These are phyloP conservation scores for Solanum ossicruentum DNA, from an alignment of 257 asterid genomes.

Conservation along the genomic window DNA sequence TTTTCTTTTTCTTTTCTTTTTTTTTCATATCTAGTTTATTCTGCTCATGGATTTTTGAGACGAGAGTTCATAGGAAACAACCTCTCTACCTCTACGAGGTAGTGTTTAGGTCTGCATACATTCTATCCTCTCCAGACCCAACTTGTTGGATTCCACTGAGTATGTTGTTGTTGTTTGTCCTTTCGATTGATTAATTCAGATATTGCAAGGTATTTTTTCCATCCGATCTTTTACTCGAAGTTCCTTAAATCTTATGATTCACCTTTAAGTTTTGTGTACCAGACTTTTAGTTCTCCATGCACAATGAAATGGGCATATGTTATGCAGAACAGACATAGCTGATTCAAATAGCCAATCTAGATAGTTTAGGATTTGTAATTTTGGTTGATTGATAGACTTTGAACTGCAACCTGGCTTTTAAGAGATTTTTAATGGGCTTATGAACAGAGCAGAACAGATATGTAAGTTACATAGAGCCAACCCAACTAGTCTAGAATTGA, in stretches of 20 bases:
- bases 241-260: neutral
- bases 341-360: neutral
- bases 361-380: neutral
- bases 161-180: too few relatives aligned
- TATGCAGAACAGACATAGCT: neutral
- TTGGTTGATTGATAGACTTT: neutral
- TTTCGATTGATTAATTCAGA: neutral
- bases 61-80: too few relatives aligned
- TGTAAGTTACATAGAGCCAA: neutral
- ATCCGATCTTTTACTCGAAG: neutral
- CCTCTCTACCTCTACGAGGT: too few relatives aligned
- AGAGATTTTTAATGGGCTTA: neutral
- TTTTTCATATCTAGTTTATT: too few relatives aligned
- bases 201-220: neutral
- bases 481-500: neutral
- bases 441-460: neutral
- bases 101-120: too few relatives aligned
- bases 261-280: neutral
- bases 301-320: neutral
- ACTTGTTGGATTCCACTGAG: too few relatives aligned
- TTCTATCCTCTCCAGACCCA: too few relatives aligned
- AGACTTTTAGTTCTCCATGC: neutral
- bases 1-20: too few relatives aligned
- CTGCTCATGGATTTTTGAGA: too few relatives aligned
- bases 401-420: neutral